Percentiles rank a stretch among this genome's conserved stretches.
Evolutionary conservation across 768 basidiomycete species (phyloP).

Genomic region (Rhizopogon vulgaris): DNA sequence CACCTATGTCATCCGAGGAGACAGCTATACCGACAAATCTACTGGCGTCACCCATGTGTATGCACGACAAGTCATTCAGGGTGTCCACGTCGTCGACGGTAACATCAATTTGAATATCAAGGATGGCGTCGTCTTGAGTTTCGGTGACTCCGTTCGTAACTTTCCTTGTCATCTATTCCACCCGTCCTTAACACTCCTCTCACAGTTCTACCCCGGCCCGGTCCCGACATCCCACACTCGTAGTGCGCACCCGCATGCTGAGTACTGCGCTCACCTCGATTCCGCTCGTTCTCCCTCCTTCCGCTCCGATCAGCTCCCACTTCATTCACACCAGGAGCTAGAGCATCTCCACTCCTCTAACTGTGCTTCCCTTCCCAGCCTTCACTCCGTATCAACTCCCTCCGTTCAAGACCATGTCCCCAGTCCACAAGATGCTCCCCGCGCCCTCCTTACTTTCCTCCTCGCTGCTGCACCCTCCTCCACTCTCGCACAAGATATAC

Average conservation of each 20-base stretch:
- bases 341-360: conserved; percentile 48
- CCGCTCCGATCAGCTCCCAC: conserved; percentile 25
- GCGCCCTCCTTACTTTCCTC: conserved; percentile 76
- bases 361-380: conserved; percentile 45
- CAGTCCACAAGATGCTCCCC: conserved; percentile 32
- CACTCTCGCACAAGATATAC: conserved; percentile 38
- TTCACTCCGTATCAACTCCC: conserved; percentile 19
- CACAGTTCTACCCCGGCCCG: conserved; percentile 71
- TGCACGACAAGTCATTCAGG: conserved; percentile 77
- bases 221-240: conserved; percentile 35
- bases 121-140: conserved; percentile 76
- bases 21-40: conserved; percentile 81
- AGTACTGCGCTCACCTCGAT: conserved; percentile 44
- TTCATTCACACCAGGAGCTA: conserved; percentile 18
- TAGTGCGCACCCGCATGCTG: conserved; percentile 39
- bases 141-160: conserved; percentile 73
- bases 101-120: conserved; percentile 93
- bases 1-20: conserved; percentile 60
- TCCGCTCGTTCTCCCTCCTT: conserved; percentile 19
- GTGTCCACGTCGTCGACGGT: conserved; percentile 83
- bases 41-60: conserved; percentile 91
- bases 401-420: conserved; percentile 19
- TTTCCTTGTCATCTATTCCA: conserved; percentile 1
- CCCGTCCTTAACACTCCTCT: conserved; percentile 6
- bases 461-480: conserved; percentile 56